Percentiles rank a stretch among this genome's conserved stretches.
phyloP scores from a whole-genome alignment of 805 yeast genomes.

The Wickerhamomyces rabaulensis region DNA sequence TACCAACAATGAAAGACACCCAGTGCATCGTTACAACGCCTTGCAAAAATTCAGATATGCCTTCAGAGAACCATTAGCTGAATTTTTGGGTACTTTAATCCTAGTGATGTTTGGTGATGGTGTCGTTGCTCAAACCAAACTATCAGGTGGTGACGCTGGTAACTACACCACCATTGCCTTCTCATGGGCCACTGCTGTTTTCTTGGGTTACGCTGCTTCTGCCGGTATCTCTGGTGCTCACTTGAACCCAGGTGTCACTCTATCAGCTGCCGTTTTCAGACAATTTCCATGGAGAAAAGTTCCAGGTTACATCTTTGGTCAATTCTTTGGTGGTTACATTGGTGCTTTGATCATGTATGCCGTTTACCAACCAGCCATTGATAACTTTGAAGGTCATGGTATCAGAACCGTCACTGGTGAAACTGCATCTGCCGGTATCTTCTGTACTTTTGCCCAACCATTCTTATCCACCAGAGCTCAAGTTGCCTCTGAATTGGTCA shows the following conservation, averaged over 20 bases:
- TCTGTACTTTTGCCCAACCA: slow-evolving; percentile 39
- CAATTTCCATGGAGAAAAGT: slow-evolving; percentile 47
- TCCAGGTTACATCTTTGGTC: slow-evolving; percentile 40
- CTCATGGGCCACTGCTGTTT: slow-evolving; percentile 52
- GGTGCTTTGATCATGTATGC: slow-evolving; percentile 44
- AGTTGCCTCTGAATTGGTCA: slow-evolving; percentile 42
- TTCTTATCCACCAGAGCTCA: slow-evolving; percentile 39
- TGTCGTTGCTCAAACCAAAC: slow-evolving; percentile 38
- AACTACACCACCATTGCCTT: slow-evolving; percentile 37
- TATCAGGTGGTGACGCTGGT: slow-evolving; percentile 35
- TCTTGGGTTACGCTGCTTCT: slow-evolving; percentile 43
- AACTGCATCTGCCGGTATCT: slow-evolving; percentile 36
- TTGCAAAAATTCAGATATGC: slow-evolving; percentile 24
- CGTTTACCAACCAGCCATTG: slow-evolving; percentile 36
- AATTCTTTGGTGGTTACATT: slow-evolving; percentile 42
- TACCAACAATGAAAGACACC: slow-evolving; percentile 14
- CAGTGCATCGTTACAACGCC: slow-evolving; percentile 13
- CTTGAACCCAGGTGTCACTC: slow-evolving; percentile 48
- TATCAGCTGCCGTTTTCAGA: slow-evolving; percentile 42
- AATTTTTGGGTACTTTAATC: slow-evolving; percentile 45
- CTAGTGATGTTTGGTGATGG: slow-evolving; percentile 44
- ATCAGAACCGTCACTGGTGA: slow-evolving; percentile 24
- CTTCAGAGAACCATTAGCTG: slow-evolving; percentile 44
- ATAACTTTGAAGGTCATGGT: slow-evolving; percentile 31
- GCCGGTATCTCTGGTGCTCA: slow-evolving; percentile 60